Conservation (phyloP, 1,284 basidiomycete genomes). For the Sporisorium scitamineum region DNA sequence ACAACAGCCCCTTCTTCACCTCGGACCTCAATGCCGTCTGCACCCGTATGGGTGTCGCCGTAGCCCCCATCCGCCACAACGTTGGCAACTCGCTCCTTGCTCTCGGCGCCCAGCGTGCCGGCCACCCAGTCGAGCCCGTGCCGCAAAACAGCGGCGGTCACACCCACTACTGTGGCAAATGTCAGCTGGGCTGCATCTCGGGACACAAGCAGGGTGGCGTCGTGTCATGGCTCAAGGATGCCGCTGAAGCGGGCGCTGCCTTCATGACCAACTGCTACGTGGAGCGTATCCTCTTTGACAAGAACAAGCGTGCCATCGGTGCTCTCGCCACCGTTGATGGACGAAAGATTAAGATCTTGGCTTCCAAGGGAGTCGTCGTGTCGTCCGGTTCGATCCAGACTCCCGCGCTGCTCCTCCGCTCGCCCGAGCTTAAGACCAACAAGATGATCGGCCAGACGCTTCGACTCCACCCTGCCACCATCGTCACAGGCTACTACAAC, state of each 20-base stretch:
- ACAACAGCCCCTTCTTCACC: constrained; percentile 67
- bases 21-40: constrained; percentile 69
- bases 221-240: constrained; percentile 69
- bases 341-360: constrained; percentile 63
- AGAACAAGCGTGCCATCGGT: constrained; percentile 57
- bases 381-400: constrained; percentile 71
- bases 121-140: constrained; percentile 66
- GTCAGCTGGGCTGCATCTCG: constrained; percentile 69
- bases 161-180: constrained; percentile 70
- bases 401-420: constrained; percentile 71
- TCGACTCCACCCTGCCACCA: constrained; percentile 71
- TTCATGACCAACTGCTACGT: constrained; percentile 69
- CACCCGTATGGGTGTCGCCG: constrained; percentile 70
- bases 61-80: constrained; percentile 69
- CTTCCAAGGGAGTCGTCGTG: constrained; percentile 70
- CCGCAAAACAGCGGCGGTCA: constrained; percentile 71
- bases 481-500: constrained; percentile 71
- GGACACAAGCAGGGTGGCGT: constrained; percentile 70
- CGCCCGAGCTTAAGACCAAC: constrained; percentile 70
- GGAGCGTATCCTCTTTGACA: constrained; percentile 70
- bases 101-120: constrained; percentile 64
- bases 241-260: constrained; percentile 68
- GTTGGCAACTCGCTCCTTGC: constrained; percentile 68
- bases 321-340: constrained; percentile 61
- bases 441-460: constrained; percentile 71